Evolutionary conservation across 2,329 filamentous ascomycete species (phyloP), one percentile per base, ranked within the genome.

Genomic region (Didymella keratinophila): DNA sequence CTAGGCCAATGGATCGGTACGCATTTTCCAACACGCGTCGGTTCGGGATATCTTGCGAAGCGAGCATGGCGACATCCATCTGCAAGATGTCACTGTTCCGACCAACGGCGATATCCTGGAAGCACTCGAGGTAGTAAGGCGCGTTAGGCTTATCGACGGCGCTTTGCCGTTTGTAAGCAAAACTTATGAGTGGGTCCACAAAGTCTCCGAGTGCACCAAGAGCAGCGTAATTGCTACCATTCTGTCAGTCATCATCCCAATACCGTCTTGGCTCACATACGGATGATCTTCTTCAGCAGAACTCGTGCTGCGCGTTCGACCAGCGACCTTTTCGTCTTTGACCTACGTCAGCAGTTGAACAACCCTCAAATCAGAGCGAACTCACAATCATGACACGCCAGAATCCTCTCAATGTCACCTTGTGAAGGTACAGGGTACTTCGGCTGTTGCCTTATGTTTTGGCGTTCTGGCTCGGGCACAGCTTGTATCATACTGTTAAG

Each of bases 141-240:
- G 78, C 78, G 59, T 85, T 84, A 20, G 67, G 62, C 20, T 82
- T 80, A 70, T 91, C 86, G 49, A 81, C 82, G 9, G 77, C 71
- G 23, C 81, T 77, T 75, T 91, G 89, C 32, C 84, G 80, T 23
- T 85, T 79, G 69, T 86, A 91, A 4, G 87, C 85, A 71, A 87
- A 89, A 27, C 82, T 76, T 18, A 92, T 76, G n/a, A 88, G 75
- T 1, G 78, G 69, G 67, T 90, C 86, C 5, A 84, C 82, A 72
- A 90, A 89, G 68, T 89, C 84, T 37, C 83, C 81, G 9, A 87
- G 72, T 14, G 82, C 82, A 21, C 89, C 89, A 21, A 92, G 78
- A 62, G 86, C 84, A 48, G 86, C 84, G 70, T 88, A 89, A 64
- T 83, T 79, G 60, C 79, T 79, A 56, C 74, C 75, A 64, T 60